Evolutionary conservation across 2,329 filamentous ascomycete species (phyloP).

Genomic region (Hansfordia pulvinata): DNA sequence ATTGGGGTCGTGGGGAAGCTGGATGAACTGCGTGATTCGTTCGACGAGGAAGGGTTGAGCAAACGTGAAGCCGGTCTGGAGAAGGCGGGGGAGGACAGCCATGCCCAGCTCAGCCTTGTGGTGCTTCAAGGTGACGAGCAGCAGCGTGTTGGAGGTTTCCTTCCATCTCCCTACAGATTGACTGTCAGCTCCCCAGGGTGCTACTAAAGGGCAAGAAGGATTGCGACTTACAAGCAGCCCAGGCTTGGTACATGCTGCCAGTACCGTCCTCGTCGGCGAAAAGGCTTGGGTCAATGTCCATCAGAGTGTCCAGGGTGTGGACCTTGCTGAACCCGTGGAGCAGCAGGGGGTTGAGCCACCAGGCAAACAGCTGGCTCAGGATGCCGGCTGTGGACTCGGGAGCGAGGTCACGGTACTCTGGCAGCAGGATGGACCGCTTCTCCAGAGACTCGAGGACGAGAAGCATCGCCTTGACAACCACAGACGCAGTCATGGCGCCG

Average conservation of each 20-base stretch:
- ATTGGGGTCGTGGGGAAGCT: constrained; percentile 5
- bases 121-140: too few species aligned
- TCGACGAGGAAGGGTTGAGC: constrained; percentile 14
- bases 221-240: background rate
- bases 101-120: constrained; percentile 11
- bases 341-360: background rate
- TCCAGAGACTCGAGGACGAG: too few species aligned
- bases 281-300: background rate
- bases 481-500: too few species aligned
- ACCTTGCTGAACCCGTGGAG: background rate
- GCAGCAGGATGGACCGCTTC: too few species aligned
- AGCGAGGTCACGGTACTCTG: too few species aligned
- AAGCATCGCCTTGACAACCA: too few species aligned
- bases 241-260: background rate
- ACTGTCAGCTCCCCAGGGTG: too few species aligned
- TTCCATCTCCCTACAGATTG: too few species aligned
- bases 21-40: constrained; percentile 7
- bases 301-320: background rate
- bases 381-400: too few species aligned
- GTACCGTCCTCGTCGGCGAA: background rate
- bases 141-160: too few species aligned
- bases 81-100: constrained; percentile 13
- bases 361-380: too few species aligned
- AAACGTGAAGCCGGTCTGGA: constrained; percentile 15
- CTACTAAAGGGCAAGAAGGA: background rate